Evolutionary conservation across 2,329 filamentous ascomycete species (phyloP), one percentile per base, ranked within the genome.

Genomic region (Monilinia aucupariae): DNA sequence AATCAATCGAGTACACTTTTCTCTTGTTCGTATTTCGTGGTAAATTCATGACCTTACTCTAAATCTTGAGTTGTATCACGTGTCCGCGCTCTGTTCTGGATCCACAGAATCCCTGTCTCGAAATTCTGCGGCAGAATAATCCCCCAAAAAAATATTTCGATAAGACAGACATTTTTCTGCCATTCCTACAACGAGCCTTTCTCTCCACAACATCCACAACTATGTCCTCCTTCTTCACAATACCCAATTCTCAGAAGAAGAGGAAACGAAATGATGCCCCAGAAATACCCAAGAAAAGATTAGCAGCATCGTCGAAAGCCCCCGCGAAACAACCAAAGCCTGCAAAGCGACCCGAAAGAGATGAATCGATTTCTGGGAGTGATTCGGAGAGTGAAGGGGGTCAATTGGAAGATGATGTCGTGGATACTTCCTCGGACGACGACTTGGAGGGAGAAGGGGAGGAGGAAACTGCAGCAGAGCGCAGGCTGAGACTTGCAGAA

Each of bases 181-280:
- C 41, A 34, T 41, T 61, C 20, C 59, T 22, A 54, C 39, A 17
- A 30, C 50, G 49, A 61, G 27, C 49, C 32, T 54, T 7, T 45
- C 17, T 30, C 32, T 34, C 22, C 49, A 9, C 49, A 45, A 54
- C 49, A 39, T 47, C 56, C 43, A 52, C 54, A 54, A 67, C 34
- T 32, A 96, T 96, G 92, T 96, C 93, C 72, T 96, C 92, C 47
- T 99, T 97, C 78, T 99, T 99, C 78, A 96, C 92, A 59, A 80
- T 88, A 47, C 92, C 94, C 7, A 89, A 89, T 48, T 88, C 89
- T 58, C 89, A 93, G 73, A 91, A 90, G 79, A 97, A 97, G 82
- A 83, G 94, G 71, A 97, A 97, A 81, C 84, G 92, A 65, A 72
- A 79, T 8, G 76, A 79, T 63, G 80, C 81, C 32, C 73, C 78